Evolutionary conservation across 225 moss, liverwort and hornwort genomes (phyloP).

Genomic region (Physcomitrellopsis africana): DNA sequence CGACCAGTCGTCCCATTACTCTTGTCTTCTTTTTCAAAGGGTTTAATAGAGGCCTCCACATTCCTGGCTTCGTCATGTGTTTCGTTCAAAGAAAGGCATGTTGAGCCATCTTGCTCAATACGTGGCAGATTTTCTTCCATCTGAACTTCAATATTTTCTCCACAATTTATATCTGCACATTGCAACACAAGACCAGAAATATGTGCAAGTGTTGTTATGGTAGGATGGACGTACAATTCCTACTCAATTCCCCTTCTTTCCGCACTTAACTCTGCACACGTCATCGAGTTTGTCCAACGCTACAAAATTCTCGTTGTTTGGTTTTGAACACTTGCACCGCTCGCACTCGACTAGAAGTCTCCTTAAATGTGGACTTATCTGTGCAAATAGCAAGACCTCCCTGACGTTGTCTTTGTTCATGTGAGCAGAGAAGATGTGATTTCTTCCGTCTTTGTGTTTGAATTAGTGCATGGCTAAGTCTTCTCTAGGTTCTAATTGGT

Average conservation of each 20-base stretch:
- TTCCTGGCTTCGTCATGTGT: conserved; percentile 27
- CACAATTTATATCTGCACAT: conserved; percentile 27
- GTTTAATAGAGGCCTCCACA: conserved; percentile 1
- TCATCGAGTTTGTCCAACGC: conserved; percentile 7
- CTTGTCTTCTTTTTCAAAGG: background rate
- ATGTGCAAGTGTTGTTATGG: background rate
- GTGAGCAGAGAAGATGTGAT: conserved; percentile 18
- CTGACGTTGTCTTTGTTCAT: conserved; percentile 27
- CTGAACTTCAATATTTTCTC: background rate
- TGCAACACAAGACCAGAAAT: conserved; percentile 19
- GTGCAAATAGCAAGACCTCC: conserved; percentile 27
- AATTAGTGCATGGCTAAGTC: conserved; percentile 10
- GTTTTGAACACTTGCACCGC: conserved; percentile 16
- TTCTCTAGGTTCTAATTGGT: conserved; percentile 15
- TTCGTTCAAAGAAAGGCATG: conserved; percentile 11
- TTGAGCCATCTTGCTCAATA: conserved; percentile 20
- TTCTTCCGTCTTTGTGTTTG: conserved; percentile 5
- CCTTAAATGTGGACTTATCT: conserved; percentile 17
- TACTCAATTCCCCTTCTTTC: background rate
- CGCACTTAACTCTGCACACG: background rate
- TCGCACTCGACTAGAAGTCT: conserved; percentile 28
- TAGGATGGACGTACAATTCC: background rate
- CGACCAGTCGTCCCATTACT: conserved; percentile 10
- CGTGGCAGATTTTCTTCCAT: conserved; percentile 1
- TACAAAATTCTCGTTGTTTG: conserved; percentile 16